phyloP scores from a whole-genome alignment of 495 filamentous ascomycete genomes.

The Massariosphaeria phaeospora region DNA sequence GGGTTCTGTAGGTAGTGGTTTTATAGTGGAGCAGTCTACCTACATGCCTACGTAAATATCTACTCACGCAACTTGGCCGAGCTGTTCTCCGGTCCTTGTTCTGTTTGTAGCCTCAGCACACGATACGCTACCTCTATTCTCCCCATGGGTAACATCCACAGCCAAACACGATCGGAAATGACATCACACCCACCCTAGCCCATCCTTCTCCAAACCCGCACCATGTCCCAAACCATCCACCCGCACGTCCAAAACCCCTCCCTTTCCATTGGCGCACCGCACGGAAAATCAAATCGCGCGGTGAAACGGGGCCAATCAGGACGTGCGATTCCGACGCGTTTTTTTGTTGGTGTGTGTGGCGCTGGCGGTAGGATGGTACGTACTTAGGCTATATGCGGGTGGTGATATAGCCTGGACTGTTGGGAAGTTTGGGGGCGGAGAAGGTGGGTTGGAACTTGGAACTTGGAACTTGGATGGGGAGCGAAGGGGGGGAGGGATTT shows the following conservation, averaged over 20 bases:
- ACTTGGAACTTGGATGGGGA: not conserved
- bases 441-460: not conserved
- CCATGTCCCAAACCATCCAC: not conserved
- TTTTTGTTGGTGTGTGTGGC: constrained; percentile 8
- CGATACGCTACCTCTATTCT: no score
- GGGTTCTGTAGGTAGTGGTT: no score
- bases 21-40: no score
- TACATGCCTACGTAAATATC: no score
- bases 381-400: constrained; percentile 26
- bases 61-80: no score
- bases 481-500: not conserved
- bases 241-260: not conserved
- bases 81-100: no score
- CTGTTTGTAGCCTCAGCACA: no score
- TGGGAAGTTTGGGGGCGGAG: not conserved
- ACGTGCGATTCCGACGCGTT: not conserved
- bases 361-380: not conserved
- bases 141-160: no score
- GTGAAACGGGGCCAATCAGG: constrained; percentile 7
- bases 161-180: no score
- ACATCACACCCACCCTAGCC: no score
- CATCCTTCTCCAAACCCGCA: not conserved
- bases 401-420: constrained; percentile 19
- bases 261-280: constrained; percentile 13
- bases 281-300: not conserved